A percentile compares a stretch with the other conserved stretches of the same genome.
Conservation (phyloP, 208 protist genomes). For the Wallacemonas sp. region DNA sequence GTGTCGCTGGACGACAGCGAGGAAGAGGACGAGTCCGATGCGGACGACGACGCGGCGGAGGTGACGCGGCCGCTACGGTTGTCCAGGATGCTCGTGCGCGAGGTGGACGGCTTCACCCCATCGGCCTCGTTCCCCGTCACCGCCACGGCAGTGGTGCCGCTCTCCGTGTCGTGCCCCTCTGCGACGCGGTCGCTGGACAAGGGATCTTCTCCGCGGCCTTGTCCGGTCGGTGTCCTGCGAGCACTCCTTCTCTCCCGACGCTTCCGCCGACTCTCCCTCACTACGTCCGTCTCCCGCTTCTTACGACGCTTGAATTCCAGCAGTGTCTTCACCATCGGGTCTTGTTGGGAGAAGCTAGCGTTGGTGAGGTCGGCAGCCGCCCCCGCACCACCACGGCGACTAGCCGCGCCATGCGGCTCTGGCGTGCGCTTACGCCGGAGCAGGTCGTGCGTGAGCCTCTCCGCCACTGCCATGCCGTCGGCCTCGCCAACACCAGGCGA, state of each 20-base stretch:
- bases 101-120: neutral
- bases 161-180: neutral
- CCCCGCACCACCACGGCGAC: neutral
- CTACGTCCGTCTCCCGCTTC: neutral
- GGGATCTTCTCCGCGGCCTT: neutral
- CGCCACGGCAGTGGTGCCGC: neutral
- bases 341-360: slow-evolving; percentile 1
- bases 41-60: neutral
- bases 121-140: neutral
- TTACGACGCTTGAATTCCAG: slow-evolving; percentile 13
- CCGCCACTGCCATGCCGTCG: neutral
- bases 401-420: neutral
- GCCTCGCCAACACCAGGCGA: neutral
- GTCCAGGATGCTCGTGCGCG: neutral
- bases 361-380: slow-evolving; percentile 1
- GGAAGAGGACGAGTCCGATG: neutral
- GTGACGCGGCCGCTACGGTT: neutral
- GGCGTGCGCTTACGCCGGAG: neutral
- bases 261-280: neutral
- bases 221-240: neutral
- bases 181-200: neutral
- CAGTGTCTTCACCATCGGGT: slow-evolving; percentile 18
- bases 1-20: neutral
- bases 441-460: neutral
- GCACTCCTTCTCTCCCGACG: neutral